Evolutionary conservation across 352 stramenopile genomes (phyloP), one percentile per base, ranked within the genome.

Genomic region (Phytophthora macrochlamydospora): DNA sequence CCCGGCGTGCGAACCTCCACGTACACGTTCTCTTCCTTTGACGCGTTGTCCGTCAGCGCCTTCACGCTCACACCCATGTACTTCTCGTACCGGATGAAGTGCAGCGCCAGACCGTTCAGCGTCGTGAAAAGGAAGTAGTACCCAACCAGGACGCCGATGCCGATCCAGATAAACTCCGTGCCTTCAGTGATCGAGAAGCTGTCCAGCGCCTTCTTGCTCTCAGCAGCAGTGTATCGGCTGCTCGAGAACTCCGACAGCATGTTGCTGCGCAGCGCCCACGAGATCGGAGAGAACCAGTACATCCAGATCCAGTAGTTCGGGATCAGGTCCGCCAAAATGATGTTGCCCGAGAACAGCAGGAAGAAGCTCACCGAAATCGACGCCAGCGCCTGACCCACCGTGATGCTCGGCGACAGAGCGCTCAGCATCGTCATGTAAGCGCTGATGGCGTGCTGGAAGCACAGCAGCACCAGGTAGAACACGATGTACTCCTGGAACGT

Each of bases 11-110:
- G 54, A 4, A 81, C 71, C 38, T 81, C 71, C 4, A 87, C 67
- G 49, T 83, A 83, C 0, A 83, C 76, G 9, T 80, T 56, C 4
- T 68, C 13, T 11, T 75, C 71, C 2, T 79, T 67, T 4, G 59
- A 38, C 0, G 49, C 51, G 4, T 81, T 73, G 11, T 64, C 69
- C 46, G 76, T 81, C 4, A 67, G 45, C 1, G 69, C 32, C 59
- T 81, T 84, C 3, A 69, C 75, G 7, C 50, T 72, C 9, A 79
- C 75, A n/a, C 71, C 71, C 6, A 65, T 52, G 51, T 78, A 64
- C 14, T 62, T 62, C 38, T 87, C 81, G 50, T 81, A 89, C 1
- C 80, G 78, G 53, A 89, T 81, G 54, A 56, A 87, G 37, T 87
- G 80, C 1, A 87, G 51, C 1, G 76, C 78, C 7, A 86, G 49